phyloP scores from a whole-genome alignment of 345 rosid genomes.

The Chamaenerion angustifolium region DNA sequence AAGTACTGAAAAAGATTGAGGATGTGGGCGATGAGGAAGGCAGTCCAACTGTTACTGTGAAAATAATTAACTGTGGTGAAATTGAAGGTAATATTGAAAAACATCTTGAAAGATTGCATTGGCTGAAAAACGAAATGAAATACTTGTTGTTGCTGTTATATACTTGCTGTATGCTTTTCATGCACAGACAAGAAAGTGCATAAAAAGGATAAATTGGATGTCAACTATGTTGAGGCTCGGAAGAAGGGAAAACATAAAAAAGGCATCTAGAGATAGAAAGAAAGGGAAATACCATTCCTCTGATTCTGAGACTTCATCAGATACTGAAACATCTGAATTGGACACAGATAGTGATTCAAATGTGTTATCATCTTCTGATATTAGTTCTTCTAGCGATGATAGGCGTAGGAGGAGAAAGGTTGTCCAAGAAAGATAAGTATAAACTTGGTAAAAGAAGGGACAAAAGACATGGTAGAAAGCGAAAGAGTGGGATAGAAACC shows the following conservation, averaged over 20 bases:
- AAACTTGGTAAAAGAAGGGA: conserved; percentile 63
- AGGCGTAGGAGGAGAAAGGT: conserved; percentile 59
- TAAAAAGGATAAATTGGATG: conserved; percentile 39
- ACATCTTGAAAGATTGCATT: too few species aligned
- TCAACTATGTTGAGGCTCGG: conserved; percentile 23
- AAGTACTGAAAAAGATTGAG: conserved; percentile 75
- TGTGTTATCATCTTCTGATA: conserved; percentile 52
- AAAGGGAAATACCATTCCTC: conserved; percentile 62
- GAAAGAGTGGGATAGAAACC: conserved; percentile 50
- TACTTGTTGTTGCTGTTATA: not conserved
- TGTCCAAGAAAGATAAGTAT: conserved; percentile 58
- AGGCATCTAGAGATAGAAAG: conserved; percentile 52
- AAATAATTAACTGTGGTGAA: conserved; percentile 85
- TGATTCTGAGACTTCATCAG: conserved; percentile 72
- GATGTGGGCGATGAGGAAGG: conserved; percentile 74
- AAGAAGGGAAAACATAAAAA: conserved; percentile 58
- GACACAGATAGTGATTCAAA: conserved; percentile 63
- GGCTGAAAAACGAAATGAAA: too few species aligned
- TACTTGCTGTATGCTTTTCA: not conserved
- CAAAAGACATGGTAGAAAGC: conserved; percentile 60
- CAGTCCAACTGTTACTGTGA: conserved; percentile 69
- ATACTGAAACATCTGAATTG: conserved; percentile 65
- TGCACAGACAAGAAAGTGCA: conserved; percentile 40
- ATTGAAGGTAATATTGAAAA: conserved; percentile 29
- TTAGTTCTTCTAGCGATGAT: conserved; percentile 83